Conservation (phyloP, 2,329 filamentous ascomycete genomes). For the Talaromyces amestolkiae region DNA sequence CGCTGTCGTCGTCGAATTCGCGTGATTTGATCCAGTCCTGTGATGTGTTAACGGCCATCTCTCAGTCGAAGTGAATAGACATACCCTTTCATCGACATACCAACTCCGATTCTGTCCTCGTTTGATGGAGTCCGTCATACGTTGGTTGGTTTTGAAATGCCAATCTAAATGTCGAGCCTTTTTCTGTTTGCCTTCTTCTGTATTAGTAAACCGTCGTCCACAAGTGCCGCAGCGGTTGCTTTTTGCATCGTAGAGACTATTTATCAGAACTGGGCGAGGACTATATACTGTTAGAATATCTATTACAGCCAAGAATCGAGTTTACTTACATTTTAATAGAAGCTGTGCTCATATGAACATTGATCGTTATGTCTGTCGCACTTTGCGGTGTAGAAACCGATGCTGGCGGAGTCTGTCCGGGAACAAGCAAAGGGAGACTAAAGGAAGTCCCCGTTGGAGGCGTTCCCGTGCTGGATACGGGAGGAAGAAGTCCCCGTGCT, state of each 20-base stretch:
- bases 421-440: constrained; percentile 42
- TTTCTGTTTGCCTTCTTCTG: constrained; percentile 74
- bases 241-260: constrained; percentile 73
- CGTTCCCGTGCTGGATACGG: constrained; percentile 37
- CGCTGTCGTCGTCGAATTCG: constrained; percentile 69
- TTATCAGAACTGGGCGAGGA: constrained; percentile 71
- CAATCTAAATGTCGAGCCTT: constrained; percentile 95
- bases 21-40: constrained; percentile 87
- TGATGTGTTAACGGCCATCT: neutral
- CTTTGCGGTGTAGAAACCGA: constrained; percentile 33
- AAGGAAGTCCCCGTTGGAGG: constrained; percentile 38
- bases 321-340: constrained; percentile 66
- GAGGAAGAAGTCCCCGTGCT: constrained; percentile 63
- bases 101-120: constrained; percentile 87
- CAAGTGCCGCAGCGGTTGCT: constrained; percentile 90
- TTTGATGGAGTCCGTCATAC: constrained; percentile 80
- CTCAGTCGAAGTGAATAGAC: constrained; percentile 49
- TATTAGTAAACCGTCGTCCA: constrained; percentile 77
- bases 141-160: constrained; percentile 93
- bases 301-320: neutral
- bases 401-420: constrained; percentile 39
- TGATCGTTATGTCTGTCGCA: constrained; percentile 30
- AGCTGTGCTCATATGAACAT: constrained; percentile 58
- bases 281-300: constrained; percentile 42
- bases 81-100: constrained; percentile 77